A percentile compares a stretch with the other conserved stretches of the same genome.
Conservation (phyloP, 1,284 basidiomycete genomes). For the Coriolopsis trogii region DNA sequence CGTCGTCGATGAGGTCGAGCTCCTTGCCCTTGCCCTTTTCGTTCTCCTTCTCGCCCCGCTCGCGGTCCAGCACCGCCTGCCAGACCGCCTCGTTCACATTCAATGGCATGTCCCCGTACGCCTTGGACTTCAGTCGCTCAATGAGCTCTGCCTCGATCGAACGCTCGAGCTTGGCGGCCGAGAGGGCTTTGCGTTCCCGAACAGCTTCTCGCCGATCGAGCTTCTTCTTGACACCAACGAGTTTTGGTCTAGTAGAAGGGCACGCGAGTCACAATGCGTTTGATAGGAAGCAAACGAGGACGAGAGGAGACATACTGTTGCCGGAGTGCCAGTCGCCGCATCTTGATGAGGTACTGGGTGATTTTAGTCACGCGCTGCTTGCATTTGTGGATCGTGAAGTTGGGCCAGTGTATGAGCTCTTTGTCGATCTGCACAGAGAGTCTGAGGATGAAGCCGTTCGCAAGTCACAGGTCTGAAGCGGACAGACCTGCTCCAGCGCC, state of each 20-base stretch:
- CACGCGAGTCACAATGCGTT: not conserved
- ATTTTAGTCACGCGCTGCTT: constrained; percentile 99
- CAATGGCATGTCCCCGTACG: constrained; percentile 96
- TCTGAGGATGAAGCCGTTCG: not conserved
- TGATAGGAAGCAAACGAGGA: not conserved
- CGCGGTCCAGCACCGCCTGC: constrained; percentile 86
- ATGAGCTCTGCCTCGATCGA: constrained; percentile 97
- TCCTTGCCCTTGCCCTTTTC: constrained; percentile 47
- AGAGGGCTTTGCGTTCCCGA: constrained; percentile 94
- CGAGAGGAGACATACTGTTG: constrained; percentile 70
- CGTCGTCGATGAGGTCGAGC: constrained; percentile 50
- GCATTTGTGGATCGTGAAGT: constrained; percentile 97
- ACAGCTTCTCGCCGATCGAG: constrained; percentile 93
- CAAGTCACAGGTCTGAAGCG: constrained; percentile 9
- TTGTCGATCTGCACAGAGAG: constrained; percentile 76
- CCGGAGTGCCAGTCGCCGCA: constrained; percentile 88
- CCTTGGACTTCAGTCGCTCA: constrained; percentile 93
- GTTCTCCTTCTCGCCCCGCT: constrained; percentile 55
- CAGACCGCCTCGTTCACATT: constrained; percentile 99
- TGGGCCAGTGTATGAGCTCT: constrained; percentile 97
- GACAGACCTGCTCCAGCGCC: constrained; percentile 93
- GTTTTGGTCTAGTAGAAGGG: constrained; percentile 69
- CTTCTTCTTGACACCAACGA: constrained; percentile 97
- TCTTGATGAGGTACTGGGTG: constrained; percentile 98
- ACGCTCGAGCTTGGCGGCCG: constrained; percentile 91